phyloP scores from a whole-genome alignment of 805 yeast genomes.

The Lipomyces kockii region DNA sequence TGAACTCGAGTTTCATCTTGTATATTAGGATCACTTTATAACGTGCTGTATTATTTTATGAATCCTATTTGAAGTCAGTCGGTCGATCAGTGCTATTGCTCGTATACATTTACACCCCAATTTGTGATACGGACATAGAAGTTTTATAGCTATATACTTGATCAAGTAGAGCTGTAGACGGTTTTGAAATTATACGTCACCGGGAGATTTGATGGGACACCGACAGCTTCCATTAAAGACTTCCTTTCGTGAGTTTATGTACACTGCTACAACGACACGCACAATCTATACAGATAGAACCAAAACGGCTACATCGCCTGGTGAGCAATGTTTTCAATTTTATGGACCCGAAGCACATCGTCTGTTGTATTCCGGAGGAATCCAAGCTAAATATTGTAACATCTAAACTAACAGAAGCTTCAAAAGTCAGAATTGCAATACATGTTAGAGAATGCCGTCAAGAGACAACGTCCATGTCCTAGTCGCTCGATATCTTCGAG shows the following conservation, averaged over 20 bases:
- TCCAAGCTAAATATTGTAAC: background rate
- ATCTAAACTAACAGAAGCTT: background rate
- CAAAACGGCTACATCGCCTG: background rate
- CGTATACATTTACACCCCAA: too few species aligned
- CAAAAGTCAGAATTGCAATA: background rate
- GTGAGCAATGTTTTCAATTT: background rate
- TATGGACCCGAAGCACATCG: background rate
- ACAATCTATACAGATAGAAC: background rate
- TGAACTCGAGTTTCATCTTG: background rate
- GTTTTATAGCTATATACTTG: too few species aligned
- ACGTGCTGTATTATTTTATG: background rate
- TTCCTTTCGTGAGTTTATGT: too few species aligned
- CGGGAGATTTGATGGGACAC: too few species aligned
- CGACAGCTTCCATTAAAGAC: too few species aligned
- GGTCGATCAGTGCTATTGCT: background rate
- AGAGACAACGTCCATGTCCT: slow-evolving; percentile 38
- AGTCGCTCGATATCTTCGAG: slow-evolving; percentile 38
- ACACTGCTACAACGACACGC: too few species aligned
- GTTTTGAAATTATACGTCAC: too few species aligned
- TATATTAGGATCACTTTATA: background rate
- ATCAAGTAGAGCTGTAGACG: too few species aligned
- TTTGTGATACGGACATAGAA: too few species aligned
- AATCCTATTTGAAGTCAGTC: background rate
- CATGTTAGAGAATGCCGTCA: slow-evolving; percentile 34
- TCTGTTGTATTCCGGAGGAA: background rate